Conservation (phyloP, 2,329 filamentous ascomycete genomes). For the Clarireedia paspali region DNA sequence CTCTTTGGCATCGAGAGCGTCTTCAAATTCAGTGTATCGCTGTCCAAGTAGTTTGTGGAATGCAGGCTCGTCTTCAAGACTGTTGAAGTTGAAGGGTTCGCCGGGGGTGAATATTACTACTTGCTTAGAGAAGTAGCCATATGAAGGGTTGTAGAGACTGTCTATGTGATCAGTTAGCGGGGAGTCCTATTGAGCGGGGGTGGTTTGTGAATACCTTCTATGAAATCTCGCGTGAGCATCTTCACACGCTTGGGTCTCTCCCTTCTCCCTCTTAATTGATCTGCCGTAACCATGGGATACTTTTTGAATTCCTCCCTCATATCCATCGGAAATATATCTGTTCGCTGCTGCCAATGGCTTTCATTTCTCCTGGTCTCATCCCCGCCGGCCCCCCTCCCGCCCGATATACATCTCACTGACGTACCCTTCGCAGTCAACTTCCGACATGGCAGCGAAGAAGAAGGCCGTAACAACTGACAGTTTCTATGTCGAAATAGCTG, state of each 20-base stretch:
- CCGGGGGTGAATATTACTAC: constrained; percentile 93
- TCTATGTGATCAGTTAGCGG: constrained; percentile 44
- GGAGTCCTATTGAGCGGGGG: not conserved
- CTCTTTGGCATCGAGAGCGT: constrained; percentile 66
- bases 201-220: constrained; percentile 59
- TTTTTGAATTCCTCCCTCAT: constrained; percentile 71
- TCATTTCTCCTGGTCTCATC: constrained; percentile 39
- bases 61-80: constrained; percentile 73
- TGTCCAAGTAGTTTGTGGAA: constrained; percentile 72
- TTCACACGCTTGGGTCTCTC: constrained; percentile 82
- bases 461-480: constrained; percentile 46
- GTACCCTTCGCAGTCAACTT: constrained; percentile 33
- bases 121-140: constrained; percentile 94
- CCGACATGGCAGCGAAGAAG: constrained; percentile 25
- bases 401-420: constrained; percentile 29
- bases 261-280: constrained; percentile 61
- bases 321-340: constrained; percentile 66
- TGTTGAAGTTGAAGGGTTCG: constrained; percentile 81
- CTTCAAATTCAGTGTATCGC: constrained; percentile 86
- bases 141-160: constrained; percentile 87
- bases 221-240: constrained; percentile 96
- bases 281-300: constrained; percentile 80
- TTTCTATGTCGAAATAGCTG: constrained; percentile 74
- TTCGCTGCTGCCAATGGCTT: constrained; percentile 80
- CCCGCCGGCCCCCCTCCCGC: constrained; percentile 13